Base-by-base conservation (phyloP, 2,329 filamentous ascomycete genomes). In the Talaromyces atroroseus region DNA sequence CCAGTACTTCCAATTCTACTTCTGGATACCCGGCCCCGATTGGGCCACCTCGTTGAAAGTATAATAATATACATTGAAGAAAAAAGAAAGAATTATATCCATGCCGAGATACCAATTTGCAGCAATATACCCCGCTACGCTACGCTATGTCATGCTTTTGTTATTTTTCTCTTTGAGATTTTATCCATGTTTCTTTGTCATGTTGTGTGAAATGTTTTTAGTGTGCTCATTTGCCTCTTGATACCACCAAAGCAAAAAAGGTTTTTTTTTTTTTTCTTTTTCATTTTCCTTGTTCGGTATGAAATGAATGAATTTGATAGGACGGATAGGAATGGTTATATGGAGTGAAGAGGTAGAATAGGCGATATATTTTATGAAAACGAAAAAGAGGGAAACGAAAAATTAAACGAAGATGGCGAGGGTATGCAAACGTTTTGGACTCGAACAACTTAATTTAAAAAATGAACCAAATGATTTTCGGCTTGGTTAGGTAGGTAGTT, bases 11-110 rank as follows among this genome's bases (percentile, higher is more conserved):
- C 79, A 89, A 95, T 87, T 95, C 90, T 82, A 89, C 88, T 88
- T 92, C 90, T 85, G 90, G 90, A 90, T 94, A 94, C 89, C 89
- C 90, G 82, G 90, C 85, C 80, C 89, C 88, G 65, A 87, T 91
- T 82, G 89, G 89, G 81, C 87, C 89, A 83, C 90, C 88, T 81
- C 89, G 89, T 88, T 92, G 87, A 86, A 54, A 84, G 52, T 45
- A 54, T 54, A 54, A 54, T 48, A 54, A 54, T 48, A 54, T 46
- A 49, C 24, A 36, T 77, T 78, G 71, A 68, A 68, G 66, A 32
- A 50, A 58, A 52, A 50, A 71, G 67, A 68, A 66, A 46, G 47
- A 44, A 54, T 54, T 53, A 49, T 53, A 52, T 52, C 55, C 49
- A 57, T 54, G 51, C 38, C 56, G 52, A 58, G 68, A 71, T 69